These are phyloP conservation scores for Tetradesmus lagerheimii DNA, from an alignment of 139 green algal species.

Conservation along the genomic window DNA sequence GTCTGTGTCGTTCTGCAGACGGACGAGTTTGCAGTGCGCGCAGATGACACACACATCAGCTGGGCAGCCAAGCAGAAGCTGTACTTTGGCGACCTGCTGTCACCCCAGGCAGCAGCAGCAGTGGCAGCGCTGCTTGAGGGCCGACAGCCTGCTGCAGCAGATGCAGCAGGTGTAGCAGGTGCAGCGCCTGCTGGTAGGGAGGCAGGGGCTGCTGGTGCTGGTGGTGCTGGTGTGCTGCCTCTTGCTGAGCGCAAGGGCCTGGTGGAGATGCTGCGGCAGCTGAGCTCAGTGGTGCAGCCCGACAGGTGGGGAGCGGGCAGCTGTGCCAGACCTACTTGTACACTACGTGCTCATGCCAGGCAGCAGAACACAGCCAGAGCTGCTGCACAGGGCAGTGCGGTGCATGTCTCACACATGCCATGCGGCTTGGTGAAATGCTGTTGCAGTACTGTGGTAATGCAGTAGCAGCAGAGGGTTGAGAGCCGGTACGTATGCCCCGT, in stretches of 20 bases:
- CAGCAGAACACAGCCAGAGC: not conserved
- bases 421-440: too few relatives aligned
- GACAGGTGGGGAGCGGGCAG: slow-evolving; percentile 32
- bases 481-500: too few relatives aligned
- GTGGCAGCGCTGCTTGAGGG: slow-evolving; percentile 25
- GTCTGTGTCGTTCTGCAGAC: slow-evolving; percentile 23
- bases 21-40: slow-evolving; percentile 34
- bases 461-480: not conserved
- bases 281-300: slow-evolving; percentile 40
- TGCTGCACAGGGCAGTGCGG: too few relatives aligned
- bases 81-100: slow-evolving; percentile 26
- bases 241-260: slow-evolving; percentile 14
- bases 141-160: not conserved
- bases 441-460: not conserved
- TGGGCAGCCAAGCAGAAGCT: slow-evolving; percentile 38
- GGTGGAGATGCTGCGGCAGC: slow-evolving; percentile 36
- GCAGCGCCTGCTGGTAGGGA: not conserved
- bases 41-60: not conserved
- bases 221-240: not conserved
- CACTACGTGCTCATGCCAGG: too few relatives aligned
- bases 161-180: not conserved
- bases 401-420: too few relatives aligned
- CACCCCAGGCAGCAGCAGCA: slow-evolving; percentile 27
- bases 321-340: too few relatives aligned
- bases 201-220: not conserved